Percentiles rank a stretch among this genome's conserved stretches.
These are phyloP conservation scores for Dictyostelium purpureum DNA, from an alignment of 78 protist genomes.

Conservation along the genomic window DNA sequence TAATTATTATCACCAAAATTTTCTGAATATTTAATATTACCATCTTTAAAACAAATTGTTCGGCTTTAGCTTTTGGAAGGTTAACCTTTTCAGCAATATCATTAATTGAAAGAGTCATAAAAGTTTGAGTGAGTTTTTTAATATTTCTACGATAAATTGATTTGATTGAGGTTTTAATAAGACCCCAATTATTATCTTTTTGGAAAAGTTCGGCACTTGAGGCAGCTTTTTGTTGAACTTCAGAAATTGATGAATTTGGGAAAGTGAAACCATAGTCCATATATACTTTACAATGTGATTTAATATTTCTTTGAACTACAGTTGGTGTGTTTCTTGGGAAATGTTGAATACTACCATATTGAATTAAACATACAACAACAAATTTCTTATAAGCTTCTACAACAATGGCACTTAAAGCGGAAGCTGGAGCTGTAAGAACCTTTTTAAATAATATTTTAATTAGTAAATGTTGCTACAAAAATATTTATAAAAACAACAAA, in stretches of 20 bases:
- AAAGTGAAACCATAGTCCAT: constrained; percentile 46
- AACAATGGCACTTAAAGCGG: constrained; percentile 80
- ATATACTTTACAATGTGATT: constrained; percentile 73
- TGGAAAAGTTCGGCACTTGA: constrained; percentile 58
- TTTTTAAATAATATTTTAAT: neutral
- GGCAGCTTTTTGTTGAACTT: neutral
- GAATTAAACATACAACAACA: constrained; percentile 50
- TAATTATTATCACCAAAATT: too few relatives aligned
- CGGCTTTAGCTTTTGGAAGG: constrained; percentile 51
- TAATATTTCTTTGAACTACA: constrained; percentile 65
- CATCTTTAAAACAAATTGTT: constrained; percentile 74
- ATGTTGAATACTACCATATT: constrained; percentile 52
- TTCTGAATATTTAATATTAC: too few relatives aligned
- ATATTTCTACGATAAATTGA: constrained; percentile 75
- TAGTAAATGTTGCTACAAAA: neutral
- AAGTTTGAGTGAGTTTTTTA: constrained; percentile 85
- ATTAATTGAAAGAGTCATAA: constrained; percentile 85
- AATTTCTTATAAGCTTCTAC: constrained; percentile 91
- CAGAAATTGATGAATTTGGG: neutral
- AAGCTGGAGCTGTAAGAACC: constrained; percentile 85
- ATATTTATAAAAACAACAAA: neutral
- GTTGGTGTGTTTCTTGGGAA: constrained; percentile 74
- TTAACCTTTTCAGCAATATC: constrained; percentile 66
- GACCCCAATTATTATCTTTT: constrained; percentile 83
- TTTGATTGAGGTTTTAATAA: constrained; percentile 78